Conservation (phyloP, 2,329 filamentous ascomycete genomes). For the Penicillium capsulatum region DNA sequence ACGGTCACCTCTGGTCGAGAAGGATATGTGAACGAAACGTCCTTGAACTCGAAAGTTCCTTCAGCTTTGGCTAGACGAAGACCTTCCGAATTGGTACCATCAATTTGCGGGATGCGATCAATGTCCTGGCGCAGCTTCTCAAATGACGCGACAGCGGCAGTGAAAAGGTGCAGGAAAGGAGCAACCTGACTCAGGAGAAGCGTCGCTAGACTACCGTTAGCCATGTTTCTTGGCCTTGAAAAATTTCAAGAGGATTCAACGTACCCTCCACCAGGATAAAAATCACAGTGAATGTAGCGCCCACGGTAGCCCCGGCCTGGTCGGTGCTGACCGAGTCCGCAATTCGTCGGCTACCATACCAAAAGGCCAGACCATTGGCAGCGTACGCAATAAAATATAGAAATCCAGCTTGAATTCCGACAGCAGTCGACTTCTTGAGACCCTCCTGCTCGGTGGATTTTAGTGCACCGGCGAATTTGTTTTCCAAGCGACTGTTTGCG, state of each 20-base stretch:
- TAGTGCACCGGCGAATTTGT: constrained; percentile 55
- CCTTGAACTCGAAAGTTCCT: constrained; percentile 32
- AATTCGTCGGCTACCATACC: constrained; percentile 59
- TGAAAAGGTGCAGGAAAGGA: constrained; percentile 46
- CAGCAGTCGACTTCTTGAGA: constrained; percentile 55
- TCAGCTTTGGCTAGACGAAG: constrained; percentile 22
- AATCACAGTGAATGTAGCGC: constrained; percentile 38
- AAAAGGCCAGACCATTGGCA: constrained; percentile 64
- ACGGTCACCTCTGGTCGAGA: constrained; percentile 30
- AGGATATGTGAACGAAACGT: constrained; percentile 35
- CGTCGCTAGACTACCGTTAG: constrained; percentile 28
- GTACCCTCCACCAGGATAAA: constrained; percentile 38
- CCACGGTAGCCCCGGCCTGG: constrained; percentile 27
- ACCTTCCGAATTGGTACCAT: constrained; percentile 29
- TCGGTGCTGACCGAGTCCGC: constrained; percentile 31
- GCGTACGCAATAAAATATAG: constrained; percentile 66
- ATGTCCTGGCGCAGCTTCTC: constrained; percentile 58
- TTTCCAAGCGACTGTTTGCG: constrained; percentile 56
- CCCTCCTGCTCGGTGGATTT: constrained; percentile 50
- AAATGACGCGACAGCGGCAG: constrained; percentile 51
- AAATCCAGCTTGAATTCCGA: constrained; percentile 56
- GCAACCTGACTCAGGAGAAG: constrained; percentile 38
- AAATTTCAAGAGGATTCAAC: constrained; percentile 2
- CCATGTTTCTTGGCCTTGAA: neutral
- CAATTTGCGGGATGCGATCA: constrained; percentile 48